Percentiles rank a stretch among this genome's conserved stretches.
phyloP scores from a whole-genome alignment of 2,329 filamentous ascomycete genomes.

The Aspergillus hortae region DNA sequence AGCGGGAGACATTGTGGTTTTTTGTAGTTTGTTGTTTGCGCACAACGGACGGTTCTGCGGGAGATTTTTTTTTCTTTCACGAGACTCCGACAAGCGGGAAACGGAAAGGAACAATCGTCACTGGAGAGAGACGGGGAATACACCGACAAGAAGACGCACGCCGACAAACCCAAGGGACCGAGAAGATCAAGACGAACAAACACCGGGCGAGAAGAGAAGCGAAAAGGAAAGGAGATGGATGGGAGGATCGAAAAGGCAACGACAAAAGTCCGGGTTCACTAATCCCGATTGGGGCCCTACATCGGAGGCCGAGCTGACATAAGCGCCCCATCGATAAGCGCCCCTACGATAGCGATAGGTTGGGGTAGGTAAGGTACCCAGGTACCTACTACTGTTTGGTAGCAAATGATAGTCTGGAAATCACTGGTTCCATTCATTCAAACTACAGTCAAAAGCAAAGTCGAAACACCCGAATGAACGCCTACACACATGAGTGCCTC shows the following conservation, averaged over 20 bases:
- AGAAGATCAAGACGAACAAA: background rate
- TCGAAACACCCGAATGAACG: conserved; percentile 20
- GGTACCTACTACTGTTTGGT: too few relatives aligned
- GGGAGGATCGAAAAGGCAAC: background rate
- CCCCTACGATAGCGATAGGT: background rate
- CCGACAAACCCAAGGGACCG: background rate
- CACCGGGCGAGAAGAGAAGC: background rate
- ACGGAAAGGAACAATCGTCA: background rate
- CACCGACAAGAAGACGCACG: background rate
- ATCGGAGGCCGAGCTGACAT: background rate
- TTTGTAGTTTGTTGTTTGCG: conserved; percentile 3
- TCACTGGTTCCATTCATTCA: too few relatives aligned
- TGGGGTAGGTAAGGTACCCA: too few relatives aligned
- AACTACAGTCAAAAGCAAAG: background rate
- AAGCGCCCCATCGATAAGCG: background rate
- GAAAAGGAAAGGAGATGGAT: background rate
- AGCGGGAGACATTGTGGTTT: conserved; percentile 55
- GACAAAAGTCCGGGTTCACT: background rate
- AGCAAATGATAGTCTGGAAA: too few relatives aligned
- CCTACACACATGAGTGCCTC: conserved; percentile 16
- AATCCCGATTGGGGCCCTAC: background rate
- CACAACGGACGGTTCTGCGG: conserved; percentile 5
- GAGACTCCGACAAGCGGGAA: conserved; percentile 1
- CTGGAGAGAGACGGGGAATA: conserved; percentile 2
- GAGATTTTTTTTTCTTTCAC: conserved; percentile 8